Base-by-base conservation (phyloP, 2,329 filamentous ascomycete genomes). In the Neoarthrinium moseri region DNA sequence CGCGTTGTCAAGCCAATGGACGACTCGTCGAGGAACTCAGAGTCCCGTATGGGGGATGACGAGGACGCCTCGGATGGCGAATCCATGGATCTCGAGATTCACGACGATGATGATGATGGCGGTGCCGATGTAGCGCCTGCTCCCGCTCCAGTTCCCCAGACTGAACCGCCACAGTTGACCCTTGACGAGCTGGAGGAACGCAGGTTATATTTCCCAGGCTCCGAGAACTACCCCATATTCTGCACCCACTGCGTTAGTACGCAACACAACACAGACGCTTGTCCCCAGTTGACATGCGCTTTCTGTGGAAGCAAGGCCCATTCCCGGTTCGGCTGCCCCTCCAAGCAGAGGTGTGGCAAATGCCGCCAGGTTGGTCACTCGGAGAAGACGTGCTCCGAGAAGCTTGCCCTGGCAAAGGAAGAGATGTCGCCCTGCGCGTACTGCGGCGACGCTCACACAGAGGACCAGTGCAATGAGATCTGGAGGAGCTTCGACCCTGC, bases 351-450 rank as follows among this genome's bases (percentile, higher is more conserved):
- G 49, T 85, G 81, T 58, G 59, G 55, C 39, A 82, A 80, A 57
- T 89, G 86, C 62, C 75, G 72, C 38, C 78, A 84, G 61, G 68
- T 77, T 34, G 86, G 85, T 8, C 86, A 90, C 56, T 54, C 57
- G 41, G 63, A 66, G 15, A 54, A 62, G 1, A 54, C 65, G 6
- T 89, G 86, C 57, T 56, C 63, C 2, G 80, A 85, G 51, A 80
- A 81, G 49, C 70, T 87, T 33, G 61, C 64, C 3, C 53, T 75
- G 41, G 67, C 74, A 13, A 74, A 74, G 50, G 72, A 72, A 13
- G 80, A 84, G 45, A 72, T 73, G 18, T 66, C 76, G 37, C 73
- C 75, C 3, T 90, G 86, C 59, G 78, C 79, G 10, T 68, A 82
- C 26, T 90, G 86, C 62, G 67, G 67, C 30, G 73, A 73, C 6